Percentiles rank a stretch among this genome's conserved stretches.
phyloP scores from a whole-genome alignment of 345 rosid genomes.

The Geranium rotundifolium region DNA sequence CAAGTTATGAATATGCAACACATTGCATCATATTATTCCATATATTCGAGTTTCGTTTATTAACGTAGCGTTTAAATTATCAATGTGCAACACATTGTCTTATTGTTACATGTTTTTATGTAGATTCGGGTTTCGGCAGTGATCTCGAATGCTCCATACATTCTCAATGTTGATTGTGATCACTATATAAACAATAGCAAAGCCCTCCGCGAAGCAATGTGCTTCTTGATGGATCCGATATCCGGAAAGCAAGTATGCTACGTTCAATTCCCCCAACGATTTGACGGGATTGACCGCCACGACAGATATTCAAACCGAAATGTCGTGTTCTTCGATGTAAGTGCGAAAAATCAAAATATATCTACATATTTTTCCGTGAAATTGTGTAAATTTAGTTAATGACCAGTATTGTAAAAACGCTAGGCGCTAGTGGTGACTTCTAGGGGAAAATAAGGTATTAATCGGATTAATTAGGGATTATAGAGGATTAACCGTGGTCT shows the following conservation, averaged over 20 bases:
- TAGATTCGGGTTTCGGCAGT: slow-evolving; percentile 91
- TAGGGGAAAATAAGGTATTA: too few species aligned
- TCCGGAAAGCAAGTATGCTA: slow-evolving; percentile 90
- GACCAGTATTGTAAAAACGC: too few species aligned
- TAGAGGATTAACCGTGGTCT: too few species aligned
- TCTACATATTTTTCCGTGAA: too few species aligned
- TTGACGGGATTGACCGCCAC: slow-evolving; percentile 94
- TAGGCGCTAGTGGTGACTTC: too few species aligned
- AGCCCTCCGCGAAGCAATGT: slow-evolving; percentile 97
- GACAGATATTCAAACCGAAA: slow-evolving; percentile 93
- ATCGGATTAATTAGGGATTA: too few species aligned
- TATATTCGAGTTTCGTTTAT: too few species aligned
- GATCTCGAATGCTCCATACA: slow-evolving; percentile 88
- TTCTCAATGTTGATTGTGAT: slow-evolving; percentile 88
- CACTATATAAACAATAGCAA: slow-evolving; percentile 91
- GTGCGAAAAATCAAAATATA: slow-evolving; percentile 14
- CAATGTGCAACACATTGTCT: background rate
- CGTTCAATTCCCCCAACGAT: slow-evolving; percentile 98
- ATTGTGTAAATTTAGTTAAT: too few species aligned
- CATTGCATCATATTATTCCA: too few species aligned
- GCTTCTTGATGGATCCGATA: slow-evolving; percentile 96
- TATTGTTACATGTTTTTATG: background rate
- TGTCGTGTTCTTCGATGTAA: slow-evolving; percentile 93
- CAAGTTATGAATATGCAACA: too few species aligned
- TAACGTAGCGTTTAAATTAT: too few species aligned